A percentile compares a stretch with the other conserved stretches of the same genome.
phyloP scores from a whole-genome alignment of 2,329 filamentous ascomycete species.

The Trichocomaceae sp. region DNA sequence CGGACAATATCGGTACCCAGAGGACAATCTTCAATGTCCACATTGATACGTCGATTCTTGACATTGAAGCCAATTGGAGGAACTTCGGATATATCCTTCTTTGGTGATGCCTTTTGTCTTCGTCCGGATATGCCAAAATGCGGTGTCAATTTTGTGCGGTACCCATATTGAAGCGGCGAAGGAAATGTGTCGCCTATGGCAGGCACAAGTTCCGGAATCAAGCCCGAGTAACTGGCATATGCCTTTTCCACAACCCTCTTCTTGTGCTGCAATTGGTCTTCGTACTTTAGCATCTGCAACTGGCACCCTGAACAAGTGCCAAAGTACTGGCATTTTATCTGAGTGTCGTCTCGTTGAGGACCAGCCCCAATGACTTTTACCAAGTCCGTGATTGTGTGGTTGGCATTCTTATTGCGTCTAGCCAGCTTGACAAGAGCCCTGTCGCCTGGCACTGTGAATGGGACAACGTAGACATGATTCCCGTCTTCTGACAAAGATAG shows the following conservation, averaged over 20 bases:
- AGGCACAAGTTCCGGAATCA: slow-evolving; percentile 69
- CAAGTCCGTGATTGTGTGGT: slow-evolving; percentile 75
- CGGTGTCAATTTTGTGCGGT: slow-evolving; percentile 93
- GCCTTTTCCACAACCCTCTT: slow-evolving; percentile 81
- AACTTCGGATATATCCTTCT: slow-evolving; percentile 32
- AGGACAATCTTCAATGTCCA: slow-evolving; percentile 97
- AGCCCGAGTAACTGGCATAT: slow-evolving; percentile 80
- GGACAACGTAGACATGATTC: slow-evolving; percentile 74
- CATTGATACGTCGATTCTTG: slow-evolving; percentile 70
- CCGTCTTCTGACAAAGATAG: slow-evolving; percentile 64
- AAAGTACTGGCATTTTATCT: slow-evolving; percentile 82
- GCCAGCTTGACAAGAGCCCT: slow-evolving; percentile 69
- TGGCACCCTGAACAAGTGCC: slow-evolving; percentile 83
- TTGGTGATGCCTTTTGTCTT: slow-evolving; percentile 44
- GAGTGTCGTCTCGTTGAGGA: slow-evolving; percentile 65
- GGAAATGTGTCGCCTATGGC: slow-evolving; percentile 75
- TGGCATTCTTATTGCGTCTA: slow-evolving; percentile 58
- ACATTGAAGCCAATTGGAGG: slow-evolving; percentile 86
- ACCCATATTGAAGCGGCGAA: slow-evolving; percentile 84
- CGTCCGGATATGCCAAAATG: slow-evolving; percentile 77
- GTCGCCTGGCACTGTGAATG: slow-evolving; percentile 84
- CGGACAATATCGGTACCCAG: slow-evolving; percentile 85
- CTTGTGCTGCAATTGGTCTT: slow-evolving; percentile 79
- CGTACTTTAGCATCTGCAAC: slow-evolving; percentile 92
- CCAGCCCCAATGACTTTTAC: slow-evolving; percentile 69